Evolutionary conservation across 1,284 basidiomycete genomes (phyloP).

Genomic region (Tilletia horrida): DNA sequence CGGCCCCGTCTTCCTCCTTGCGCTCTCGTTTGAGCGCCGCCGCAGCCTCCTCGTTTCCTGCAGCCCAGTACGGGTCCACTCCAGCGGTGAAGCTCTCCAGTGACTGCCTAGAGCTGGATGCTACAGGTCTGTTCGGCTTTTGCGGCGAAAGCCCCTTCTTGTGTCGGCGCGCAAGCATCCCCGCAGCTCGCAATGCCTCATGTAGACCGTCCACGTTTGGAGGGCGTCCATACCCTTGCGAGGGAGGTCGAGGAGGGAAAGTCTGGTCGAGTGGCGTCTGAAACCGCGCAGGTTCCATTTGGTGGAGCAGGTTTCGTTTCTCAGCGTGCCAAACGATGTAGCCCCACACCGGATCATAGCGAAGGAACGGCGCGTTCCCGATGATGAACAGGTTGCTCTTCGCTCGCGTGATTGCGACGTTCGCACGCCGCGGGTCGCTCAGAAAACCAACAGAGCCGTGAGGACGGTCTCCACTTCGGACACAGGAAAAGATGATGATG

Average conservation of each 20-base stretch:
- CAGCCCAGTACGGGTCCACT: slow-evolving; percentile 10
- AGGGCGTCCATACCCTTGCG: not conserved
- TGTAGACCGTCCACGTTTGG: not conserved
- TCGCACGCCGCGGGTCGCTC: slow-evolving; percentile 57
- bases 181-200: not conserved
- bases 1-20: not conserved
- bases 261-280: not conserved
- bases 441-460: slow-evolving; percentile 70
- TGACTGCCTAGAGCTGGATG: not conserved
- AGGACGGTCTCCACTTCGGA: slow-evolving; percentile 66
- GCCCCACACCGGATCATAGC: slow-evolving; percentile 64
- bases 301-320: slow-evolving; percentile 11
- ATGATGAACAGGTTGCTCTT: slow-evolving; percentile 90
- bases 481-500: slow-evolving; percentile 74
- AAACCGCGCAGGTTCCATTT: not conserved
- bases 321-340: slow-evolving; percentile 36
- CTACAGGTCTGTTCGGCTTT: too few relatives aligned
- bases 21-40: not conserved
- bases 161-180: slow-evolving; percentile 2
- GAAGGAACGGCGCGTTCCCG: slow-evolving; percentile 76
- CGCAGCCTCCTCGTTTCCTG: not conserved
- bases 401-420: slow-evolving; percentile 93
- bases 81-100: not conserved
- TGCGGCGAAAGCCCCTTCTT: too few relatives aligned
- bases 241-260: not conserved